Evolutionary conservation across 164 flowering plant species (phyloP).

Genomic region (Annona squamosa): DNA sequence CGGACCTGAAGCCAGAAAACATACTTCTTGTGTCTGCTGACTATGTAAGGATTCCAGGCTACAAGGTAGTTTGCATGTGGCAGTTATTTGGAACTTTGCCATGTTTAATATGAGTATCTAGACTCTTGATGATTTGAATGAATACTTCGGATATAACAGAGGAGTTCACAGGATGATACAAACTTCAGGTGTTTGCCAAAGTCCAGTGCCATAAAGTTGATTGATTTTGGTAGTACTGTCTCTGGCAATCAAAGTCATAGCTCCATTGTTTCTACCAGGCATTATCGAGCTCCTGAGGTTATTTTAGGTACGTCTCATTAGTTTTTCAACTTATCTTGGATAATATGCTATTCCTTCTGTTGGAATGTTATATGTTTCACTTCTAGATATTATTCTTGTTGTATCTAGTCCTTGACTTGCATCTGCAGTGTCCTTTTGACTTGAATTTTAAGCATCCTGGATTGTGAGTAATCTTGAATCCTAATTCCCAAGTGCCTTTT

Average conservation of each 20-base stretch:
- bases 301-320: conserved; percentile 61
- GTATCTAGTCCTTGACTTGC: background rate
- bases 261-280: conserved; percentile 88
- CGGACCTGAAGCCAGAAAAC: conserved; percentile 94
- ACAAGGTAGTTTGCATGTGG: conserved; percentile 42
- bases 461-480: background rate
- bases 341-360: background rate
- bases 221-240: conserved; percentile 94
- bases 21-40: conserved; percentile 82
- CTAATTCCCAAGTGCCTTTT: background rate
- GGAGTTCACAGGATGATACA: conserved; percentile 42
- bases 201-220: conserved; percentile 94
- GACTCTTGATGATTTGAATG: conserved; percentile 22
- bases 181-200: conserved; percentile 74
- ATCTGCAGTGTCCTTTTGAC: background rate
- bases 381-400: background rate
- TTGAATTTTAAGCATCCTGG: background rate
- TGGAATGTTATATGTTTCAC: background rate
- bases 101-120: conserved; percentile 20
- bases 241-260: conserved; percentile 63
- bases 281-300: conserved; percentile 94
- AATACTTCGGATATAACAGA: conserved; percentile 52
- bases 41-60: conserved; percentile 51
- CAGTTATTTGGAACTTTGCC: conserved; percentile 12
- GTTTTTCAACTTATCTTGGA: conserved; percentile 11